Evolutionary conservation across 2,329 filamentous ascomycete genomes (phyloP).

Genomic region (Knoxdaviesia capensis): DNA sequence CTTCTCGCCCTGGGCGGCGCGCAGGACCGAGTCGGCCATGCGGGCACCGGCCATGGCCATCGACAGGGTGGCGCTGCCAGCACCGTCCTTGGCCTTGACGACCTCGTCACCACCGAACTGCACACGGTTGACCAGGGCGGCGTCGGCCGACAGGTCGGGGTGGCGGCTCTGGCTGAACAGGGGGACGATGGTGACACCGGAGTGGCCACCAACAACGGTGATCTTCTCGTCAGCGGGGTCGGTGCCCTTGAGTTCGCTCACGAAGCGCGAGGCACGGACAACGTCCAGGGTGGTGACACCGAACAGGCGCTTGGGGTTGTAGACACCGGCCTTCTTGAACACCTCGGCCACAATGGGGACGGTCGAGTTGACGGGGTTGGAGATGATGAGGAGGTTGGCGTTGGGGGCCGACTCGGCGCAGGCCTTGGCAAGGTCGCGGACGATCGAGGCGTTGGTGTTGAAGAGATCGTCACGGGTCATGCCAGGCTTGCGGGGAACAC

Average conservation of each 20-base stretch:
- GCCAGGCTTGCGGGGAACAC: slow-evolving; percentile 96
- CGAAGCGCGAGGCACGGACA: slow-evolving; percentile 93
- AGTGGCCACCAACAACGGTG: slow-evolving; percentile 92
- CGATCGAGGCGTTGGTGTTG: slow-evolving; percentile 99
- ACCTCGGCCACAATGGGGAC: slow-evolving; percentile 95
- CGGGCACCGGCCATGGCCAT: slow-evolving; percentile 90
- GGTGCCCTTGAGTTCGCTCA: slow-evolving; percentile 78
- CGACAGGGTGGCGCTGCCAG: slow-evolving; percentile 89
- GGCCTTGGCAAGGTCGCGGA: slow-evolving; percentile 94
- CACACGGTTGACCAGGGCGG: slow-evolving; percentile 74
- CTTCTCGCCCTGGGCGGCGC: slow-evolving; percentile 82
- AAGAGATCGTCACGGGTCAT: slow-evolving; percentile 99
- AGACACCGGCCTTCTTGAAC: slow-evolving; percentile 87
- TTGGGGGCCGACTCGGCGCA: slow-evolving; percentile 73
- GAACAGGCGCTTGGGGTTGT: slow-evolving; percentile 98
- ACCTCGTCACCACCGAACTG: slow-evolving; percentile 99
- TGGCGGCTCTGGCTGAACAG: slow-evolving; percentile 89
- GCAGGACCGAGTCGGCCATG: slow-evolving; percentile 79
- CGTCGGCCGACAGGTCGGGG: slow-evolving; percentile 60
- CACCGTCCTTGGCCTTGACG: slow-evolving; percentile 96
- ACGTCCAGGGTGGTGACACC: slow-evolving; percentile 98
- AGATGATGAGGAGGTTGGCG: slow-evolving; percentile 91
- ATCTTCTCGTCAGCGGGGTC: slow-evolving; percentile 88
- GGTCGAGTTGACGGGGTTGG: slow-evolving; percentile 99
- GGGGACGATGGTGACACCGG: slow-evolving; percentile 92